Evolutionary conservation across 164 flowering plant species (phyloP).

Genomic region (Euptelea pleiosperma): DNA sequence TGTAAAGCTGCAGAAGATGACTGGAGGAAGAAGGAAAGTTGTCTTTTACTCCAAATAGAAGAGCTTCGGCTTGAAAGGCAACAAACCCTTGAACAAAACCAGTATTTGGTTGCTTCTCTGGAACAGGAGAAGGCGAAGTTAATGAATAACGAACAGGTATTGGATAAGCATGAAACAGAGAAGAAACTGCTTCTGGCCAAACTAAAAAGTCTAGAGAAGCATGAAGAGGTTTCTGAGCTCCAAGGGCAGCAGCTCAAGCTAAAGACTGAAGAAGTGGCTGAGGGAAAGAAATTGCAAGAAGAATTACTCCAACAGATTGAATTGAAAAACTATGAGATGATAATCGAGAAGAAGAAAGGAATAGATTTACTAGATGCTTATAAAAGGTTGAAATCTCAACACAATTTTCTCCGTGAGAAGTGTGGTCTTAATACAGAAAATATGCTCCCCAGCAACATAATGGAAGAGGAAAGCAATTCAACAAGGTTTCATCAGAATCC

Average conservation of each 20-base stretch:
- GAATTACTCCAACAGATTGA: constrained; percentile 41
- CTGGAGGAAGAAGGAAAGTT: constrained; percentile 52
- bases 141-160: constrained; percentile 10
- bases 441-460: constrained; percentile 18
- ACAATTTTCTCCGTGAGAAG: constrained; percentile 46
- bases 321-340: constrained; percentile 33
- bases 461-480: constrained; percentile 32
- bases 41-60: constrained; percentile 40
- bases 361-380: constrained; percentile 29
- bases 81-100: constrained; percentile 41
- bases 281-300: constrained; percentile 32
- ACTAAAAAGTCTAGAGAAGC: constrained; percentile 30
- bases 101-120: constrained; percentile 26
- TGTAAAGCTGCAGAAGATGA: constrained; percentile 49
- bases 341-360: constrained; percentile 41
- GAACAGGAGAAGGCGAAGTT: constrained; percentile 36
- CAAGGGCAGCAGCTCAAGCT: constrained; percentile 30
- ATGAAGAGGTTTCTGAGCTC: constrained; percentile 27
- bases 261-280: constrained; percentile 26
- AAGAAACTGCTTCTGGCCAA: constrained; percentile 29
- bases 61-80: constrained; percentile 43
- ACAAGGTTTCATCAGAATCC: constrained; percentile 22
- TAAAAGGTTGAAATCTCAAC: constrained; percentile 64
- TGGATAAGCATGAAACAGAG: constrained; percentile 36
- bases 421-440: constrained; percentile 40